Conservation (phyloP, 2,329 filamentous ascomycete species). For the Phyllosticta citrichinensis region DNA sequence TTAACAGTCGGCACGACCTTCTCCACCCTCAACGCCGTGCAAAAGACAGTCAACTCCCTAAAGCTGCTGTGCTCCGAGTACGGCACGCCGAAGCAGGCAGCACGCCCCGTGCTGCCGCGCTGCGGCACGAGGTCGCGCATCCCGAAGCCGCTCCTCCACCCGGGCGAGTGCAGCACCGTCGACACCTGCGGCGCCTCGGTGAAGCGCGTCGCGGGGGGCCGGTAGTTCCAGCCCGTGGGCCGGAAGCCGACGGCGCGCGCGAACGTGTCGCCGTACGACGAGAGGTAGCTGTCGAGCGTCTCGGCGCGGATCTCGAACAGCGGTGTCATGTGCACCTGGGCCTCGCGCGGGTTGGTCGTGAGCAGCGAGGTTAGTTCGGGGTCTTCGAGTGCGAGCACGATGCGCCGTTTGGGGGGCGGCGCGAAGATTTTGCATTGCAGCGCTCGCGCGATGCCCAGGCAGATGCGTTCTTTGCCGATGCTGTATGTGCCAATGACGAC, state of each 20-base stretch:
- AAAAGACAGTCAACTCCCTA: constrained; percentile 85
- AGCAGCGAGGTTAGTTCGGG: constrained; percentile 67
- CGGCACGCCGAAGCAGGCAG: constrained; percentile 84
- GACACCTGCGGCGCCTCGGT: constrained; percentile 53
- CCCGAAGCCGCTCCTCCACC: constrained; percentile 68
- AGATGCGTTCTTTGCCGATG: constrained; percentile 96
- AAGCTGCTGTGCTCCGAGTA: constrained; percentile 97
- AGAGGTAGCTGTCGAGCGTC: constrained; percentile 81
- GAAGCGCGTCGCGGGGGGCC: constrained; percentile 55
- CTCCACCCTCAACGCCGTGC: constrained; percentile 77
- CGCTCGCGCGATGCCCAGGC: constrained; percentile 80
- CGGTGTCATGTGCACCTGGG: constrained; percentile 96
- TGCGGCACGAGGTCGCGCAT: constrained; percentile 67
- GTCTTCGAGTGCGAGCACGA: constrained; percentile 78
- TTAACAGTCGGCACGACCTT: constrained; percentile 93
- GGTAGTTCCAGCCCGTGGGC: constrained; percentile 90
- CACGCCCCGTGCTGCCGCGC: constrained; percentile 70
- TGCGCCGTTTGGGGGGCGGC: constrained; percentile 68
- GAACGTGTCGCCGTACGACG: constrained; percentile 70
- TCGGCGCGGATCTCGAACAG: constrained; percentile 89
- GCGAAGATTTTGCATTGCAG: constrained; percentile 85
- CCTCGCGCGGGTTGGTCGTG: constrained; percentile 69
- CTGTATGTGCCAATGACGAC: constrained; percentile 95
- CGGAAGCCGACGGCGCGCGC: constrained; percentile 81
- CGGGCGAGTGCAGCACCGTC: constrained; percentile 53